Evolutionary conservation across 2,329 filamentous ascomycete genomes (phyloP).

Genomic region (Sporothrix inflata): DNA sequence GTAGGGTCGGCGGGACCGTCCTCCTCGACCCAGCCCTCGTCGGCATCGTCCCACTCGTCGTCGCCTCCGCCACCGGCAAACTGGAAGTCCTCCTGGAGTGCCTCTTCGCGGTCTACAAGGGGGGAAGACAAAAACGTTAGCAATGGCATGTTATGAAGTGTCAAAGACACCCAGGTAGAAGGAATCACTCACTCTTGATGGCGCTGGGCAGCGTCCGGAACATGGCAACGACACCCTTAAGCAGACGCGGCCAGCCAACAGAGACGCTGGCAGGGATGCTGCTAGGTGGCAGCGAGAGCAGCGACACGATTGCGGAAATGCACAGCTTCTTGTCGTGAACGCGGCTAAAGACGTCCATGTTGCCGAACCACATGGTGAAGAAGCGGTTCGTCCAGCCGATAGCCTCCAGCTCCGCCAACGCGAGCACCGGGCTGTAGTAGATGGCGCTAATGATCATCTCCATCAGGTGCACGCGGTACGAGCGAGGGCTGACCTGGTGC

Average conservation of each 20-base stretch:
- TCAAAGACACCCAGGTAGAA: background rate
- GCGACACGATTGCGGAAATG: constrained; percentile 86
- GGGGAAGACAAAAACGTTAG: background rate
- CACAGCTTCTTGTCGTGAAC: constrained; percentile 99
- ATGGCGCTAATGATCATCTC: constrained; percentile 98
- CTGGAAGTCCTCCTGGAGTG: constrained; percentile 83
- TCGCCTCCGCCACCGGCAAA: constrained; percentile 70
- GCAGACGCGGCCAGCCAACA: constrained; percentile 88
- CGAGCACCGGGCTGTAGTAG: constrained; percentile 90
- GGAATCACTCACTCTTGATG: constrained; percentile 60
- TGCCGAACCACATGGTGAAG: constrained; percentile 97
- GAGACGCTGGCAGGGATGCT: constrained; percentile 92
- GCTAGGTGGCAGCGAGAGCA: constrained; percentile 77
- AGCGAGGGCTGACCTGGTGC: constrained; percentile 73
- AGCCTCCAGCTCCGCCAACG: constrained; percentile 83
- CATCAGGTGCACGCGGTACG: constrained; percentile 94
- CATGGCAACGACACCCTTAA: constrained; percentile 83
- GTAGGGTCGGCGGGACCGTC: constrained; percentile 51
- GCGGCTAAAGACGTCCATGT: constrained; percentile 87
- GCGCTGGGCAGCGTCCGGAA: constrained; percentile 91
- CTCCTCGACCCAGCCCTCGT: constrained; percentile 77
- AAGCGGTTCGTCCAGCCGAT: constrained; percentile 98
- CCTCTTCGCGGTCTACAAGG: constrained; percentile 74
- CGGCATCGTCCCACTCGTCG: constrained; percentile 83
- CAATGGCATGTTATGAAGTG: background rate